Evolutionary conservation across 495 filamentous ascomycete species (phyloP).

Genomic region (Penicillium goetzii): DNA sequence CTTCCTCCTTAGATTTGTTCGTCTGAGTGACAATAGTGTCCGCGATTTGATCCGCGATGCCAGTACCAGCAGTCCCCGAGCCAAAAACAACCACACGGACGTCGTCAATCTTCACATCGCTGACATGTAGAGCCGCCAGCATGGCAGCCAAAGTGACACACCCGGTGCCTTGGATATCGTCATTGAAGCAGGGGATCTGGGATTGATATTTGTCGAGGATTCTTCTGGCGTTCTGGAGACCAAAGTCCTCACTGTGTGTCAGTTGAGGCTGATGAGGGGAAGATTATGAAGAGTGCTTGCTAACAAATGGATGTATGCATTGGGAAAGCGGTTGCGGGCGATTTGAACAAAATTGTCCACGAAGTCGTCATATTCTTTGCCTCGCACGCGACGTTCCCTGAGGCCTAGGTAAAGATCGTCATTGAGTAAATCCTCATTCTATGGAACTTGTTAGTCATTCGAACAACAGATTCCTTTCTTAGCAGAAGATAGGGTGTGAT

Average conservation of each 20-base stretch:
- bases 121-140: slow-evolving; percentile 71
- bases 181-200: slow-evolving; percentile 83
- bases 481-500: background rate
- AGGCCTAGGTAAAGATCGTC: slow-evolving; percentile 84
- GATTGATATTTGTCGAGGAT: slow-evolving; percentile 75
- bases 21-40: slow-evolving; percentile 76
- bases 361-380: slow-evolving; percentile 77
- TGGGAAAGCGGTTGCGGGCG: slow-evolving; percentile 70
- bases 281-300: background rate
- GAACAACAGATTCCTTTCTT: background rate
- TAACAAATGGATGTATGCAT: slow-evolving; percentile 82
- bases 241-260: slow-evolving; percentile 58
- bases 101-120: slow-evolving; percentile 66
- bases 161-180: slow-evolving; percentile 90
- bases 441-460: slow-evolving; percentile 15
- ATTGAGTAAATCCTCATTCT: slow-evolving; percentile 75
- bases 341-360: slow-evolving; percentile 73
- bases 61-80: slow-evolving; percentile 82
- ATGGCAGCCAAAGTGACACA: slow-evolving; percentile 85
- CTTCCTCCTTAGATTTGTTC: slow-evolving; percentile 70
- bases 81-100: slow-evolving; percentile 76
- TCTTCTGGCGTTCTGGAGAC: slow-evolving; percentile 60
- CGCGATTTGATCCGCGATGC: slow-evolving; percentile 81
- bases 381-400: slow-evolving; percentile 63
- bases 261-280: background rate